Percentiles rank a stretch among this genome's conserved stretches.
Evolutionary conservation across 2,329 filamentous ascomycete genomes (phyloP).

Genomic region (Phialophora expanda): DNA sequence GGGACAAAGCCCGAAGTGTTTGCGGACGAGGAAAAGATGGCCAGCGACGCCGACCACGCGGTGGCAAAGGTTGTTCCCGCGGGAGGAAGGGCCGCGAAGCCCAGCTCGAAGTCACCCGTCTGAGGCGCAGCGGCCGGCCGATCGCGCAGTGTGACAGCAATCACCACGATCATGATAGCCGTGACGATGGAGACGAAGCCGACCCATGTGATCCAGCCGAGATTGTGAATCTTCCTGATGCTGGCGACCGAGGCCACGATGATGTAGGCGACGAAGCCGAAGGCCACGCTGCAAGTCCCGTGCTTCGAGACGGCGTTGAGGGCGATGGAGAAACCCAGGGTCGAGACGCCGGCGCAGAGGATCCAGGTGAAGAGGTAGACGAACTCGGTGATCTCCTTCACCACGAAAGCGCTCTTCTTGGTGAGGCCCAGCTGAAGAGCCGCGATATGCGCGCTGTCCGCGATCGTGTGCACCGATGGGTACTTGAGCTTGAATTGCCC

Average conservation of each 20-base stretch:
- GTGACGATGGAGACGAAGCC: constrained; percentile 53
- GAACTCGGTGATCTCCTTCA: constrained; percentile 55
- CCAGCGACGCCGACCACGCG: neutral
- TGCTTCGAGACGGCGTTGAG: constrained; percentile 51
- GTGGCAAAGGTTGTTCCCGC: neutral
- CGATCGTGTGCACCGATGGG: constrained; percentile 58
- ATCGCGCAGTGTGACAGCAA: neutral
- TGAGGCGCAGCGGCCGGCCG: neutral
- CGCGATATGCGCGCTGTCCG: constrained; percentile 58
- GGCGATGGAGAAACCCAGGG: constrained; percentile 51
- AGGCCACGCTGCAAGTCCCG: constrained; percentile 43
- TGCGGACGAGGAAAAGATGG: neutral
- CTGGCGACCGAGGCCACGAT: constrained; percentile 41
- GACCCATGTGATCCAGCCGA: constrained; percentile 65
- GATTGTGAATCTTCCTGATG: constrained; percentile 38
- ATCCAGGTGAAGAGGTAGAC: constrained; percentile 45
- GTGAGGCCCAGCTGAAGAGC: neutral
- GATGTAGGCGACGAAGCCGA: constrained; percentile 39
- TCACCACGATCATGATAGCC: constrained; percentile 46
- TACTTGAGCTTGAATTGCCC: constrained; percentile 58
- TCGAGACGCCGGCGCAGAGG: constrained; percentile 48
- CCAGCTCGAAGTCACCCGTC: neutral
- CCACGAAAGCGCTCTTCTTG: constrained; percentile 1
- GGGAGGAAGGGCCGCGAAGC: neutral
- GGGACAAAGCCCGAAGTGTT: neutral